These are phyloP conservation scores for Raphanus hybrid DNA, from an alignment of 441 rosid genomes.

Conservation along the genomic window DNA sequence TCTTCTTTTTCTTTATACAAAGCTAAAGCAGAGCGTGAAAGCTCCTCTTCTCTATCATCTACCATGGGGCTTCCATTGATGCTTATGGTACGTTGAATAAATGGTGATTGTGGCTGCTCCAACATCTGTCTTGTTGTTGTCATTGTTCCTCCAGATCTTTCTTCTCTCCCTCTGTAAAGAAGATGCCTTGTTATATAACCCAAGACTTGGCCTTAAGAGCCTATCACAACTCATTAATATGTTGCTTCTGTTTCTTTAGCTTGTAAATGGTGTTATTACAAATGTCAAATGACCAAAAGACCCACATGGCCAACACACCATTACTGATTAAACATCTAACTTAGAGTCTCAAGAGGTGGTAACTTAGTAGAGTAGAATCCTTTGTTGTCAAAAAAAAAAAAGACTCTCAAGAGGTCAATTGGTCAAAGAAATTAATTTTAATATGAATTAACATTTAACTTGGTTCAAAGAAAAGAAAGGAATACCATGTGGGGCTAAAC, in stretches of 20 bases:
- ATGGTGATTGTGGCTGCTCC: conserved; percentile 56
- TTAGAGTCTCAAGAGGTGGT: background rate
- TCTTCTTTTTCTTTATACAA: conserved; percentile 65
- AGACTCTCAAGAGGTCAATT: too few relatives aligned
- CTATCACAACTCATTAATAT: conserved; percentile 30
- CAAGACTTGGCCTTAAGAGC: conserved; percentile 25
- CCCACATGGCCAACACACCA: conserved; percentile 8
- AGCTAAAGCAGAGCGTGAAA: conserved; percentile 61
- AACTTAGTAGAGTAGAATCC: too few relatives aligned
- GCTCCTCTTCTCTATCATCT: conserved; percentile 68
- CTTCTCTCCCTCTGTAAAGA: conserved; percentile 11
- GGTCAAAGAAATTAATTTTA: background rate
- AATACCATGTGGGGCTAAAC: conserved; percentile 31
- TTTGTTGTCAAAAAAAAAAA: too few relatives aligned
- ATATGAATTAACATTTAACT: background rate
- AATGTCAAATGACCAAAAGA: conserved; percentile 12
- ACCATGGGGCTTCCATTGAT: conserved; percentile 48
- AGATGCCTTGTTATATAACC: conserved; percentile 42
- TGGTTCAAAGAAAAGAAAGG: conserved; percentile 23
- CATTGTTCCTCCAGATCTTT: conserved; percentile 48
- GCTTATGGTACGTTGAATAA: conserved; percentile 46
- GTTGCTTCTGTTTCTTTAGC: conserved; percentile 13
- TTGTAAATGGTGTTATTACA: conserved; percentile 7
- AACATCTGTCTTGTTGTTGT: conserved; percentile 61
- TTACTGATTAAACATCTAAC: background rate